phyloP scores from a whole-genome alignment of 148 eudicot species.

The Vaccinium vitisidaea region DNA sequence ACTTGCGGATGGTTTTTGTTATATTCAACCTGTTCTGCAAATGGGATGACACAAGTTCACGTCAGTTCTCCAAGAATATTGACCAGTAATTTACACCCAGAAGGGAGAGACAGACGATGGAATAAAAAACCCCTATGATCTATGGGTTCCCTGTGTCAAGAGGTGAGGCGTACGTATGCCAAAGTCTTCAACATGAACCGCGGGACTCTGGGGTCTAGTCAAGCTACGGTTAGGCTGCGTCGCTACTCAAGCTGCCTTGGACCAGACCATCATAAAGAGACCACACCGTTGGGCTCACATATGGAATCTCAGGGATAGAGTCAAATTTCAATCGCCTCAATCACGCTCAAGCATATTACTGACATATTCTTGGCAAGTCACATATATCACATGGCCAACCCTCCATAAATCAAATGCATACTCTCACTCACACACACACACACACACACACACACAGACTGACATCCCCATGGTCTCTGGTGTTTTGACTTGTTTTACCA shows the following conservation, averaged over 20 bases:
- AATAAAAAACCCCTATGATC: neutral
- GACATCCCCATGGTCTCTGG: too few species aligned
- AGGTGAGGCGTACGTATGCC: neutral
- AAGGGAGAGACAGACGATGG: neutral
- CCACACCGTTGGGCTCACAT: neutral
- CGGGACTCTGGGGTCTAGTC: neutral
- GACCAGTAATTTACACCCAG: slow-evolving; percentile 6
- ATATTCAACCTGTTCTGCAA: slow-evolving; percentile 97
- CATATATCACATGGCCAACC: neutral
- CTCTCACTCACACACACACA: too few species aligned
- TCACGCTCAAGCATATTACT: neutral
- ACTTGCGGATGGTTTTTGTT: slow-evolving; percentile 87
- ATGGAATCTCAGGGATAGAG: neutral
- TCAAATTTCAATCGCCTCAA: neutral
- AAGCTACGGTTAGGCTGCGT: neutral
- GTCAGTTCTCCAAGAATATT: slow-evolving; percentile 4
- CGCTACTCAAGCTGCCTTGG: neutral
- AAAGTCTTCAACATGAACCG: neutral
- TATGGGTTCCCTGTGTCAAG: neutral
- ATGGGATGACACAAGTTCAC: slow-evolving; percentile 35
- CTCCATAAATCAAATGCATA: neutral
- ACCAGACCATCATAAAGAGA: neutral
- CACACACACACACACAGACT: too few species aligned
- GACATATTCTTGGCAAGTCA: neutral
- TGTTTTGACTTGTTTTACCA: too few species aligned